Evolutionary conservation across 345 rosid species (phyloP).

Genomic region (Limnanthes douglasii): DNA sequence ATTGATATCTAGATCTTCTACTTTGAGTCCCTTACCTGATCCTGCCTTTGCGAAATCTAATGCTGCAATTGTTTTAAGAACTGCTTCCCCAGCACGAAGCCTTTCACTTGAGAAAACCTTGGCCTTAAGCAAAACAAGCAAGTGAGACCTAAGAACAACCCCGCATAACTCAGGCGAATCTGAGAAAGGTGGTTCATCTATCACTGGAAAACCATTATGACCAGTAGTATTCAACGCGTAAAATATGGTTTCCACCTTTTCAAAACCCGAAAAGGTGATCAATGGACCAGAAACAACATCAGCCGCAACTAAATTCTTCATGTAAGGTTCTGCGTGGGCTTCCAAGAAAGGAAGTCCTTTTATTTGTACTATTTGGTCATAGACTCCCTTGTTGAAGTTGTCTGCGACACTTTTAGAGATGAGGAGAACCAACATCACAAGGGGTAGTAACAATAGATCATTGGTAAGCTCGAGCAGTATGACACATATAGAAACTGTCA

Average conservation of each 20-base stretch:
- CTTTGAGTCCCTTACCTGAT: constrained; percentile 57
- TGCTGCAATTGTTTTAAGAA: constrained; percentile 38
- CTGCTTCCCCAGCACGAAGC: constrained; percentile 24
- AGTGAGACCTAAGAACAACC: constrained; percentile 71
- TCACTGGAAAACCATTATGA: constrained; percentile 88
- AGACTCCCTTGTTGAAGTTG: constrained; percentile 76
- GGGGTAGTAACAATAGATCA: constrained; percentile 64
- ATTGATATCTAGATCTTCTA: constrained; percentile 49
- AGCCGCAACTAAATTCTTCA: constrained; percentile 58
- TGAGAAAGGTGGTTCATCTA: constrained; percentile 71
- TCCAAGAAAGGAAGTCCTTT: constrained; percentile 86
- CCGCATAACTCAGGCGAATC: constrained; percentile 69
- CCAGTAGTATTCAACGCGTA: constrained; percentile 36
- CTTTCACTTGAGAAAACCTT: constrained; percentile 43
- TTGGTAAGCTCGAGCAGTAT: constrained; percentile 89
- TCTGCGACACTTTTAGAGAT: constrained; percentile 84
- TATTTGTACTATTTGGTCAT: constrained; percentile 73
- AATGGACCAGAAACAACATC: constrained; percentile 68
- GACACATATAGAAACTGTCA: constrained; percentile 86
- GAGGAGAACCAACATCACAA: constrained; percentile 79
- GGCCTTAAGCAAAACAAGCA: constrained; percentile 65
- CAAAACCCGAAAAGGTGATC: constrained; percentile 44
- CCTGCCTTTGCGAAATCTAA: constrained; percentile 82
- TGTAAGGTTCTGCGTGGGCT: constrained; percentile 87
- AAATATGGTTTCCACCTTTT: constrained; percentile 50